Percentiles rank a stretch among this genome's conserved stretches.
Conservation (phyloP, 331 rosid species). For the Quercus phellos region DNA sequence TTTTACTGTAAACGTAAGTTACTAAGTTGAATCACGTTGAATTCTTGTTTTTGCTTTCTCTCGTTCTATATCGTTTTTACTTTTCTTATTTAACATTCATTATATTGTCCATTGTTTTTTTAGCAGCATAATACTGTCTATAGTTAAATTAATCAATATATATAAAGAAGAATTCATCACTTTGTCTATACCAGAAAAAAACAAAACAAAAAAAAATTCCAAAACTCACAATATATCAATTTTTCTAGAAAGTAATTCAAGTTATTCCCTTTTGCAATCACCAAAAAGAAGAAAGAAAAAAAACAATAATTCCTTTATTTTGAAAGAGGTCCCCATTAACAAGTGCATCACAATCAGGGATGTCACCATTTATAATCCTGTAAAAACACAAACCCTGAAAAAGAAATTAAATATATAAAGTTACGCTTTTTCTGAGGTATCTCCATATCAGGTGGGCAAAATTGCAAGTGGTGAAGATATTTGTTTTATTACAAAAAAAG, state of each 20-base stretch:
- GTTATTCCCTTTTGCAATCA: not conserved
- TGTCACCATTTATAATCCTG: not conserved
- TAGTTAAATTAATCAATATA: no score
- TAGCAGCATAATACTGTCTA: no score
- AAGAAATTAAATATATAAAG: not conserved
- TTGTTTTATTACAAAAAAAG: not conserved
- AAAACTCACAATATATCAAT: not conserved
- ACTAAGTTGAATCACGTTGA: no score
- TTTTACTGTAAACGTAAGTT: no score
- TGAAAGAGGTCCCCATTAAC: not conserved
- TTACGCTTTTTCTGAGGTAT: not conserved
- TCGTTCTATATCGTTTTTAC: no score
- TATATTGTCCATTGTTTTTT: no score
- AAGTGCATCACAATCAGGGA: constrained; percentile 7
- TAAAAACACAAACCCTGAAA: not conserved
- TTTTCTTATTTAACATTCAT: no score
- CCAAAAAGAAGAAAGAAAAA: not conserved
- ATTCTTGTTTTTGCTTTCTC: no score
- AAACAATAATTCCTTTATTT: not conserved
- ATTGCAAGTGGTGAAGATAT: not conserved
- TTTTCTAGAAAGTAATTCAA: not conserved
- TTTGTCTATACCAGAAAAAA: no score
- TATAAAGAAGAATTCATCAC: no score
- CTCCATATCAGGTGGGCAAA: no score
- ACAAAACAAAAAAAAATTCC: no score